Evolutionary conservation across 345 rosid species (phyloP).

Genomic region (Anacardium occidentale): DNA sequence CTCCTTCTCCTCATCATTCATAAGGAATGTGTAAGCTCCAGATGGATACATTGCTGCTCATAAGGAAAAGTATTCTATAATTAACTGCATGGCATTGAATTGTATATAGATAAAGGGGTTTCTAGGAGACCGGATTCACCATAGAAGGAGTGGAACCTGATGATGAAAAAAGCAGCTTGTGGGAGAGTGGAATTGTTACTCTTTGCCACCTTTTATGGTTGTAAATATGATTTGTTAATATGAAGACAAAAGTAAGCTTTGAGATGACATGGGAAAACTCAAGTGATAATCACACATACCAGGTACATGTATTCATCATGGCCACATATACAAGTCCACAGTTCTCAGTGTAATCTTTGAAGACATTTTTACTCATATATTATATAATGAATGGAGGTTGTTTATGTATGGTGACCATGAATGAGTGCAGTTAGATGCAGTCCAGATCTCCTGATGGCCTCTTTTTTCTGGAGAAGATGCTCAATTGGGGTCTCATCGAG

Average conservation of each 20-base stretch:
- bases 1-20: constrained; percentile 54
- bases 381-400: not conserved
- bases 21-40: constrained; percentile 51
- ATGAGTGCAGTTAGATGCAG: constrained; percentile 68
- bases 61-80: too few species aligned
- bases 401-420: constrained; percentile 35
- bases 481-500: constrained; percentile 68
- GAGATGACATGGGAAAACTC: not conserved
- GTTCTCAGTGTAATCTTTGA: constrained; percentile 37
- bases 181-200: constrained; percentile 60
- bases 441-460: constrained; percentile 67
- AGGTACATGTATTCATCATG: constrained; percentile 67
- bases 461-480: constrained; percentile 66
- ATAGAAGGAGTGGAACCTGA: constrained; percentile 63
- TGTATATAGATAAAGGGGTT: not conserved
- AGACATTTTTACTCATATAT: not conserved
- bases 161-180: constrained; percentile 49
- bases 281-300: constrained; percentile 24
- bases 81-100: not conserved
- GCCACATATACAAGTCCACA: constrained; percentile 61
- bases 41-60: constrained; percentile 52
- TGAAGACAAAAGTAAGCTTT: too few species aligned
- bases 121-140: constrained; percentile 28
- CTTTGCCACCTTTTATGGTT: constrained; percentile 42
- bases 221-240: too few species aligned